Evolutionary conservation across 2,329 filamentous ascomycete genomes (phyloP).

Genomic region (Albifimbria verrucaria): DNA sequence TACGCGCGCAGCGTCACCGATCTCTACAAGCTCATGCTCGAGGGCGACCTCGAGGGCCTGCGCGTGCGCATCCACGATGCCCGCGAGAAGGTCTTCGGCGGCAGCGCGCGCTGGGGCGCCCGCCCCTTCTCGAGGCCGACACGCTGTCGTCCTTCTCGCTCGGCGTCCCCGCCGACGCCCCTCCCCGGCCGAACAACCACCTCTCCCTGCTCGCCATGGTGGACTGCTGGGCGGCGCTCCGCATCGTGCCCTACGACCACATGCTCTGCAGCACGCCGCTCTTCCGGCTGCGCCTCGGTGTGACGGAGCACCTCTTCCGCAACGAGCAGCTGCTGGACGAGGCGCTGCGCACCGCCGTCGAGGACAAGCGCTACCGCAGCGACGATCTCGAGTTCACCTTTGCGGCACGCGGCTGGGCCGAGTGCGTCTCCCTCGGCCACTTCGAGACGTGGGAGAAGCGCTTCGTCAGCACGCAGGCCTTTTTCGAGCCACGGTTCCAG

Average conservation of each 20-base stretch:
- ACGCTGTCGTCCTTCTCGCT: conserved; percentile 88
- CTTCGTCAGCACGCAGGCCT: conserved; percentile 84
- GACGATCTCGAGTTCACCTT: conserved; percentile 98
- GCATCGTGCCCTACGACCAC: conserved; percentile 95
- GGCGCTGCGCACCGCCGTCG: conserved; percentile 78
- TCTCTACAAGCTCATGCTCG: conserved; percentile 95
- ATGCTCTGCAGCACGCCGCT: conserved; percentile 99
- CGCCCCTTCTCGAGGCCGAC: conserved; percentile 73
- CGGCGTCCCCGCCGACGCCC: conserved; percentile 60
- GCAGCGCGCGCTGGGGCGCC: conserved; percentile 55
- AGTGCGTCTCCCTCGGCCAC: conserved; percentile 85
- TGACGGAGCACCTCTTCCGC: conserved; percentile 94
- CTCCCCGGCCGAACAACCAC: conserved; percentile 80
- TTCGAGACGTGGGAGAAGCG: conserved; percentile 91
- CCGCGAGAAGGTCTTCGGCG: conserved; percentile 73
- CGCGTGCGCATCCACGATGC: conserved; percentile 63
- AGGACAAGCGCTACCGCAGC: conserved; percentile 87
- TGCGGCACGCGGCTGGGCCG: conserved; percentile 91
- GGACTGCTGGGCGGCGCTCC: conserved; percentile 93
- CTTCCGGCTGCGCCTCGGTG: conserved; percentile 93
- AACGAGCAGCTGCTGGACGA: conserved; percentile 78
- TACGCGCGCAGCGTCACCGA: conserved; percentile 92
- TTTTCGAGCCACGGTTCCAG: conserved; percentile 86
- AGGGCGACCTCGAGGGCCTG: conserved; percentile 74
- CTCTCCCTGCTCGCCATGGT: conserved; percentile 93